phyloP scores from a whole-genome alignment of 306 rosid genomes.

The Sesbania bispinosa region DNA sequence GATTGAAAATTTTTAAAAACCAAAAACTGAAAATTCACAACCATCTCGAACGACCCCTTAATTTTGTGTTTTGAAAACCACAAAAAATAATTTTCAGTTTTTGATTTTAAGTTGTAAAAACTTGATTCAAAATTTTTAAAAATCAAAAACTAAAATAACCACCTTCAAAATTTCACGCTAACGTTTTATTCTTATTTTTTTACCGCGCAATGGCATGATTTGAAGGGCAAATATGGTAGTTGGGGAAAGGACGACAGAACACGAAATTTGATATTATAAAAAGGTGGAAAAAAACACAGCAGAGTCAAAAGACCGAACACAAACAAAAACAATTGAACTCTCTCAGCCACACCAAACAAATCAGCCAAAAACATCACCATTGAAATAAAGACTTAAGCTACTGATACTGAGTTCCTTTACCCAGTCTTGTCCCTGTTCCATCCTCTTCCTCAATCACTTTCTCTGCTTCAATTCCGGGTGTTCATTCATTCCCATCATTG shows the following conservation, averaged over 20 bases:
- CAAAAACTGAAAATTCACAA: too few species aligned
- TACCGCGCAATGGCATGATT: too few species aligned
- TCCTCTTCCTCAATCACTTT: constrained; percentile 23
- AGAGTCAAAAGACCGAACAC: constrained; percentile 15
- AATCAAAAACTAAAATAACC: too few species aligned
- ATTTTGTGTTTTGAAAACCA: too few species aligned
- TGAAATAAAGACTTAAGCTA: neutral
- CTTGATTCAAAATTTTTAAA: too few species aligned
- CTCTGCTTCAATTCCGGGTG: constrained; percentile 28
- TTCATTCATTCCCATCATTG: neutral
- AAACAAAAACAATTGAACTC: constrained; percentile 1
- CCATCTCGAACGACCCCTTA: too few species aligned
- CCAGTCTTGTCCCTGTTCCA: constrained; percentile 32
- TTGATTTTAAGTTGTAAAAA: too few species aligned
- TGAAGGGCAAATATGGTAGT: constrained; percentile 17
- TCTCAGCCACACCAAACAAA: constrained; percentile 11
- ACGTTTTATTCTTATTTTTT: too few species aligned
- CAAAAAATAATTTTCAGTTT: too few species aligned
- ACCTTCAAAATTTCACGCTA: too few species aligned
- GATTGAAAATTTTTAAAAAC: too few species aligned
- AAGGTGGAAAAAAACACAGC: neutral
- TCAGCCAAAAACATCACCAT: constrained; percentile 31
- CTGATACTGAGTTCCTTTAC: neutral
- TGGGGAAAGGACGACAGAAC: constrained; percentile 9
- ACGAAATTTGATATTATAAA: neutral